Conservation (phyloP, 2,329 filamentous ascomycete species). For the Fusarium subglutinans region DNA sequence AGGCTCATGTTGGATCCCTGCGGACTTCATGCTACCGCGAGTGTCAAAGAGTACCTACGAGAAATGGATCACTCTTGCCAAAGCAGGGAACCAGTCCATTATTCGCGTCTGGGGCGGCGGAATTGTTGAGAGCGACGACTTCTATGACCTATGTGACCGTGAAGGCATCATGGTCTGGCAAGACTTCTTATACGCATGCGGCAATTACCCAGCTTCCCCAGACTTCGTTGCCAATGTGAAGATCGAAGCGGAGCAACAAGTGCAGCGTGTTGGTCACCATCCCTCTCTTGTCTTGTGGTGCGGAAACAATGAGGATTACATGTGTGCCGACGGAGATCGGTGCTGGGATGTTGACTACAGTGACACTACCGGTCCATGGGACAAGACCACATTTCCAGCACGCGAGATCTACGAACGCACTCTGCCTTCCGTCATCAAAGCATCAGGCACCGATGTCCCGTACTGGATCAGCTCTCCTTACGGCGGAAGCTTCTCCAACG, state of each 20-base stretch:
- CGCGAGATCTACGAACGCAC: not conserved
- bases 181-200: constrained; percentile 5
- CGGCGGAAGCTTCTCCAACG: not conserved
- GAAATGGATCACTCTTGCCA: not conserved
- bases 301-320: constrained; percentile 8
- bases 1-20: not conserved
- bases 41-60: not conserved
- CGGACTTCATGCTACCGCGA: not conserved
- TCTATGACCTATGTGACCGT: not conserved
- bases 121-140: not conserved
- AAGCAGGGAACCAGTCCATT: not conserved
- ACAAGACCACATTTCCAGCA: constrained; percentile 5
- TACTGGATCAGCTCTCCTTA: constrained; percentile 7
- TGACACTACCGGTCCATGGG: constrained; percentile 1
- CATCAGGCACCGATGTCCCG: not conserved
- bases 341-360: constrained; percentile 12
- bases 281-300: not conserved
- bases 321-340: not conserved
- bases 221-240: not conserved
- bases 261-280: not conserved
- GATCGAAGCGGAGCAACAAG: not conserved
- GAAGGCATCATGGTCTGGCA: constrained; percentile 11
- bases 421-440: not conserved
- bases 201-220: not conserved
- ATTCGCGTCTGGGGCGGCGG: constrained; percentile 7